Conservation (phyloP, 1,139 yeast genomes). For the Taiozyma sp. region DNA sequence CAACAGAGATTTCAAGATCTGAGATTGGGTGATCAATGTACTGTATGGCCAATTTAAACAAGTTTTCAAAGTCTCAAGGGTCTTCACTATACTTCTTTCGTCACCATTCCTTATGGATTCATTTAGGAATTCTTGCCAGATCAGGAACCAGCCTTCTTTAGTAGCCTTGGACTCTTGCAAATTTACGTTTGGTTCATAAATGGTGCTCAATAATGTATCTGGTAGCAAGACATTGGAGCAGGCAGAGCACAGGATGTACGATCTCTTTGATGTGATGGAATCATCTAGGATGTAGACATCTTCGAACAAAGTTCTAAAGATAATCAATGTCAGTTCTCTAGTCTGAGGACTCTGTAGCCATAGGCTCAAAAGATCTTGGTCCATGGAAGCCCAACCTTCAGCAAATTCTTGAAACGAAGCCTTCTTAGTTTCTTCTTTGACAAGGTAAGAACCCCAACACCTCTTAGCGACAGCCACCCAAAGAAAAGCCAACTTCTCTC, state of each 20-base stretch:
- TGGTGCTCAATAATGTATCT: slow-evolving; percentile 50
- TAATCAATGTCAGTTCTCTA: slow-evolving; percentile 71
- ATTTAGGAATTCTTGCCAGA: slow-evolving; percentile 65
- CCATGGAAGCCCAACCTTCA: slow-evolving; percentile 92
- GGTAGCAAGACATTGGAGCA: slow-evolving; percentile 83
- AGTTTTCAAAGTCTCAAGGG: slow-evolving; percentile 79
- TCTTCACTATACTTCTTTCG: slow-evolving; percentile 51
- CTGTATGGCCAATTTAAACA: slow-evolving; percentile 92
- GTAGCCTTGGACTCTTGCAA: slow-evolving; percentile 58
- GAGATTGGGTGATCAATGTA: slow-evolving; percentile 58
- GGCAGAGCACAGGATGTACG: slow-evolving; percentile 71
- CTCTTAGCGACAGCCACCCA: slow-evolving; percentile 96
- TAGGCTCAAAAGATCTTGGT: slow-evolving; percentile 59
- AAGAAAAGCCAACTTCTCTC: slow-evolving; percentile 80
- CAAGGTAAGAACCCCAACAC: slow-evolving; percentile 68
- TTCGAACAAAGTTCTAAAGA: slow-evolving; percentile 83
- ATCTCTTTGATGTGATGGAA: slow-evolving; percentile 78
- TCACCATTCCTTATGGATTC: slow-evolving; percentile 40
- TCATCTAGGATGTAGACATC: slow-evolving; percentile 93
- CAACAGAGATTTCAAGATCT: slow-evolving; percentile 61
- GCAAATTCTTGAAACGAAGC: slow-evolving; percentile 38
- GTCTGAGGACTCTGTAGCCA: slow-evolving; percentile 65
- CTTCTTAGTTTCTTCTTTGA: slow-evolving; percentile 25
- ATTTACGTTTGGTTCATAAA: slow-evolving; percentile 69
- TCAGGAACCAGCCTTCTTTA: slow-evolving; percentile 78